Evolutionary conservation across 805 yeast genomes (phyloP).

Genomic region (Wickerhamiella australiensis): DNA sequence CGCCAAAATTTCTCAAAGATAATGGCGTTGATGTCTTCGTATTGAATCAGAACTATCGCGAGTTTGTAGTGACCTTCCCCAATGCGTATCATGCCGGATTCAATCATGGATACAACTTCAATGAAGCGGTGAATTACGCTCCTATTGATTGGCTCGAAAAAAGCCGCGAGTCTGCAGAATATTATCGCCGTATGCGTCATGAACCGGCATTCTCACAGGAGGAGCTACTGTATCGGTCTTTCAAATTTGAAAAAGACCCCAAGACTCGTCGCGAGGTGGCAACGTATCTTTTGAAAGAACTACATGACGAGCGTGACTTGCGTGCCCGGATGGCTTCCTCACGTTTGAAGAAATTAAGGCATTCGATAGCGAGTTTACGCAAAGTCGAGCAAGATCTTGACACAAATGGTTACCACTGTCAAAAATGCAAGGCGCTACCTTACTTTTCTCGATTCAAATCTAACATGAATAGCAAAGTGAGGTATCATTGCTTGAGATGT

Average conservation of each 20-base stretch:
- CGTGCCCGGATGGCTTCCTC: not conserved
- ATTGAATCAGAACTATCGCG: conserved; percentile 68
- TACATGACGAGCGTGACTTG: not conserved
- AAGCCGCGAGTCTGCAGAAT: conserved; percentile 24
- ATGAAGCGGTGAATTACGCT: conserved; percentile 34
- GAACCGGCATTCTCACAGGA: conserved; percentile 31
- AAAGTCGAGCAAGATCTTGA: not conserved
- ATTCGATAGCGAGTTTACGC: not conserved
- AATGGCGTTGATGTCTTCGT: conserved; percentile 38
- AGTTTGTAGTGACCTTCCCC: conserved; percentile 75
- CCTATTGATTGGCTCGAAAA: conserved; percentile 31
- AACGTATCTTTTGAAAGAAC: conserved; percentile 10
- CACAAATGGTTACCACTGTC: conserved; percentile 5
- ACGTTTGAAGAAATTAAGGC: not conserved
- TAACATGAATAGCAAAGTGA: too few species aligned
- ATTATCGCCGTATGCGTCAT: conserved; percentile 24
- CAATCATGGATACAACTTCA: conserved; percentile 63
- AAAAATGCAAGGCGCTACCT: conserved; percentile 10
- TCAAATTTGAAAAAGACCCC: conserved; percentile 14
- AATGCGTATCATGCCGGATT: conserved; percentile 86
- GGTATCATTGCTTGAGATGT: not conserved
- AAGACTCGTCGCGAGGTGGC: conserved; percentile 21
- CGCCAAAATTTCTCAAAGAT: conserved; percentile 46
- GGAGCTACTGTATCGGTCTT: conserved; percentile 23
- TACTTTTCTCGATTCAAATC: conserved; percentile 8